Conservation (phyloP, 495 filamentous ascomycete genomes). For the Talaromyces thailandensis region DNA sequence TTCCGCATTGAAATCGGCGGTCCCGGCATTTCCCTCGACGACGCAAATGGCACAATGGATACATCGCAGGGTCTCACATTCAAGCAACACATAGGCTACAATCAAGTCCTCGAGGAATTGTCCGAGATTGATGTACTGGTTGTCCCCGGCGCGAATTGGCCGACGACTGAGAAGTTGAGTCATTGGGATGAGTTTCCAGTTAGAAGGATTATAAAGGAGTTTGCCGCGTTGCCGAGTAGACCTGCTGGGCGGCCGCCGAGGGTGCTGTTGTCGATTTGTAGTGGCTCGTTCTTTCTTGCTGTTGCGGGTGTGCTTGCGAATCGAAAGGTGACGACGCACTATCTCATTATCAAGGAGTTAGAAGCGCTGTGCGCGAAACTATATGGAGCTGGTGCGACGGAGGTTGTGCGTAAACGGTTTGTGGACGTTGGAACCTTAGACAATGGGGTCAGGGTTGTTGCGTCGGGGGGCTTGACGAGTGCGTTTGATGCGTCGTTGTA, state of each 20-base stretch:
- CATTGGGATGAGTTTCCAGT: background rate
- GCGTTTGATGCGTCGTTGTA: slow-evolving; percentile 11
- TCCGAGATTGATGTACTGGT: background rate
- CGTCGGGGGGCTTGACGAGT: slow-evolving; percentile 12
- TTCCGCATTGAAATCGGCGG: background rate
- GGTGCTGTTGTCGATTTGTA: background rate
- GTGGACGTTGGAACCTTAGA: slow-evolving; percentile 8
- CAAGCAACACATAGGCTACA: background rate
- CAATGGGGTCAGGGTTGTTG: slow-evolving; percentile 8
- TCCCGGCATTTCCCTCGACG: background rate
- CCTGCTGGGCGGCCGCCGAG: background rate
- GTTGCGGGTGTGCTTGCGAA: background rate
- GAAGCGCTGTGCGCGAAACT: background rate
- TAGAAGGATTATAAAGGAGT: background rate
- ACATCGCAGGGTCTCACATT: background rate
- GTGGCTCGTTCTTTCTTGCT: slow-evolving; percentile 1
- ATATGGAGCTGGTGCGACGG: background rate
- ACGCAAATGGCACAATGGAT: background rate
- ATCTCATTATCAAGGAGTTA: background rate
- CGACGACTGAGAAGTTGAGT: background rate
- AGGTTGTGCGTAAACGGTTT: slow-evolving; percentile 2
- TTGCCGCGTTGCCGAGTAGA: background rate
- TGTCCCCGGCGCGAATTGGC: background rate
- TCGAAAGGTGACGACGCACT: background rate
- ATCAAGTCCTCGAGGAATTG: background rate